These are phyloP conservation scores for Chaetomiaceae sp. DNA, from an alignment of 2,329 filamentous ascomycete species.

Conservation along the genomic window DNA sequence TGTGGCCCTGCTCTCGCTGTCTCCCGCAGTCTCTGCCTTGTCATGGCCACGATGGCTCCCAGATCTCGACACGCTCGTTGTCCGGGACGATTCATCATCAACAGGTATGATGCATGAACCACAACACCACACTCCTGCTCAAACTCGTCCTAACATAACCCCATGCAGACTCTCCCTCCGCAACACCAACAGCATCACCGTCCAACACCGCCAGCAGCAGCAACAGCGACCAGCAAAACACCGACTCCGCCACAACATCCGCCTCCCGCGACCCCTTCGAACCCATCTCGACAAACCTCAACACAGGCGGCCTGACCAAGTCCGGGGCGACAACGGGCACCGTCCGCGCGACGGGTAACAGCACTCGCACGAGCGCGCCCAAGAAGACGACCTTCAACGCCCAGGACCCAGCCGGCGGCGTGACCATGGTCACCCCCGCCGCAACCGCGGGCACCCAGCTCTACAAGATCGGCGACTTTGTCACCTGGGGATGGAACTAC, in stretches of 20 bases:
- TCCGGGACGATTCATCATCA: conserved; percentile 38
- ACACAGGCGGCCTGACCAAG: conserved; percentile 22
- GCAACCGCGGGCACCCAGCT: conserved; percentile 43
- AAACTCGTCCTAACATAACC: background rate
- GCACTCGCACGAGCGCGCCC: conserved; percentile 21
- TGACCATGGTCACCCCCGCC: conserved; percentile 51
- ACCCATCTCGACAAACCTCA: conserved; percentile 20
- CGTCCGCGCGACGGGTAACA: conserved; percentile 25
- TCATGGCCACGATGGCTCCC: conserved; percentile 56
- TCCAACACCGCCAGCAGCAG: conserved; percentile 20
- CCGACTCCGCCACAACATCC: conserved; percentile 13
- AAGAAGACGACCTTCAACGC: conserved; percentile 42
- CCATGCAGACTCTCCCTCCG: conserved; percentile 4
- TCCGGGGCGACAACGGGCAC: conserved; percentile 23
- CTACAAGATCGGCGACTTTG: conserved; percentile 56
- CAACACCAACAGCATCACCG: conserved; percentile 18
- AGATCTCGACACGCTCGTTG: conserved; percentile 48
- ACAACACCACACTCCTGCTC: background rate
- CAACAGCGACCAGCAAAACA: conserved; percentile 13
- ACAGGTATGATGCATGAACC: background rate
- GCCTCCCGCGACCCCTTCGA: conserved; percentile 17
- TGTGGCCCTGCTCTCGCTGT: conserved; percentile 49
- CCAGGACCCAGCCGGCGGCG: conserved; percentile 45
- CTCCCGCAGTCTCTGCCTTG: conserved; percentile 44
- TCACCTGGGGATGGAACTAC: conserved; percentile 64